phyloP scores from a whole-genome alignment of 306 rosid species.

The Acacia crassicarpa region DNA sequence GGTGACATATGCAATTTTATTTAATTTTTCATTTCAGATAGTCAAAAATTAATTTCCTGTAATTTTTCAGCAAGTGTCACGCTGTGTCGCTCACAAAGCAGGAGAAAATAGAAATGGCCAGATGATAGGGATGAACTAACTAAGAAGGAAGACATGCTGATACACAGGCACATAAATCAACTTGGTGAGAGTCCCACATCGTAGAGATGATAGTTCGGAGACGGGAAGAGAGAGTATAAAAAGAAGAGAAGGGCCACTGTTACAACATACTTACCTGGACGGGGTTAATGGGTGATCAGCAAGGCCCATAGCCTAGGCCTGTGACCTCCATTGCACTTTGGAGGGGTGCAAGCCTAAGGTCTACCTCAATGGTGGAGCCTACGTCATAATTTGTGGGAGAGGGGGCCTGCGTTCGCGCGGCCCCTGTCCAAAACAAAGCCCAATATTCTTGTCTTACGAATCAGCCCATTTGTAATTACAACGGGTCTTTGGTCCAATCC shows the following conservation, averaged over 20 bases:
- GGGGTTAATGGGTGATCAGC: conserved; percentile 40
- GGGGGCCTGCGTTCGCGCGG: conserved; percentile 55
- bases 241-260: background rate
- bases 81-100: too few relatives aligned
- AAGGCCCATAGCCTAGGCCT: conserved; percentile 42
- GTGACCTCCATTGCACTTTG: conserved; percentile 44
- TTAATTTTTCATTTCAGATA: too few relatives aligned
- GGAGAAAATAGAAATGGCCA: too few relatives aligned
- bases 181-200: background rate
- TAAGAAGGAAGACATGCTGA: too few relatives aligned
- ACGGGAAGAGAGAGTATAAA: background rate
- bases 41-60: too few relatives aligned
- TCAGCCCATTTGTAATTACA: too few relatives aligned
- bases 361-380: conserved; percentile 56
- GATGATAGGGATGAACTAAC: too few relatives aligned
- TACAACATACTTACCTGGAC: conserved; percentile 46
- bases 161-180: too few relatives aligned
- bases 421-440: background rate
- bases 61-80: too few relatives aligned
- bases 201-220: background rate
- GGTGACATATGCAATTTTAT: too few relatives aligned
- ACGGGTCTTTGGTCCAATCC: too few relatives aligned
- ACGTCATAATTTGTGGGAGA: conserved; percentile 57
- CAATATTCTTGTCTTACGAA: too few relatives aligned
- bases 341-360: conserved; percentile 56